Base-by-base conservation (phyloP, 108 stramenopile genomes). In the Fistulifera pelliculosa region DNA sequence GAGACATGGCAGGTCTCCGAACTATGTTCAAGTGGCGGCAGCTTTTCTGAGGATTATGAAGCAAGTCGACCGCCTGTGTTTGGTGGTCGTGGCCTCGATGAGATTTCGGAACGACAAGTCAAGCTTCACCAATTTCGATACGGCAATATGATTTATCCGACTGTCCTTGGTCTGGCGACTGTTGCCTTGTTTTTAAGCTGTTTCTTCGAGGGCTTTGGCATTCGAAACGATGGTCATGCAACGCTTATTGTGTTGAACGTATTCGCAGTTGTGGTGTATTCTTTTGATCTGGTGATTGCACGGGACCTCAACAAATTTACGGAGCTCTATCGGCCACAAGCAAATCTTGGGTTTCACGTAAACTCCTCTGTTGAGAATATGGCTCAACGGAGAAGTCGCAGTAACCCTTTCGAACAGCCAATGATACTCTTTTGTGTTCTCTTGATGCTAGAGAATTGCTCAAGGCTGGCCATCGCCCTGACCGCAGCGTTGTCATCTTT, bases 11-110 rank as follows among this genome's bases (percentile, higher is more conserved):
- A 35, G 31, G 6, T 6, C 31, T 35, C 31, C 31, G 6, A 35
- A 35, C 11, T 27, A 58, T 60, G 11, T 27, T 15, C 14, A 27
- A 15, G 47, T 76, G 13, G 70, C 75, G 13, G 75, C 70, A 14
- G 56, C 38, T 28, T 76, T 64, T 38, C 58, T 76, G 24, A 68
- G 57, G 75, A 76, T 47, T 71, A 76, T 49, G 70, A 76, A 52
- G 60, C 43, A 21, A 53, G 64, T 26, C 61, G 75, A 5, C 47
- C 66, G 7, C 62, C 70, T 1, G 57, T 64, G 1, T 45, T 76
- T 12, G 45, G 66, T 8, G 31, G 31, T 6, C 31, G 48, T 10
- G 58, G 56, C 12, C 60, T 76, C 24, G 63, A 52, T 2, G 58
- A 56, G 8, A 71, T 76, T 26, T 61, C 66, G 13, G 38, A 31